A percentile compares a stretch with the other conserved stretches of the same genome.
Conservation (phyloP, 2,329 filamentous ascomycete genomes). For the Bipolaris sorokiniana region DNA sequence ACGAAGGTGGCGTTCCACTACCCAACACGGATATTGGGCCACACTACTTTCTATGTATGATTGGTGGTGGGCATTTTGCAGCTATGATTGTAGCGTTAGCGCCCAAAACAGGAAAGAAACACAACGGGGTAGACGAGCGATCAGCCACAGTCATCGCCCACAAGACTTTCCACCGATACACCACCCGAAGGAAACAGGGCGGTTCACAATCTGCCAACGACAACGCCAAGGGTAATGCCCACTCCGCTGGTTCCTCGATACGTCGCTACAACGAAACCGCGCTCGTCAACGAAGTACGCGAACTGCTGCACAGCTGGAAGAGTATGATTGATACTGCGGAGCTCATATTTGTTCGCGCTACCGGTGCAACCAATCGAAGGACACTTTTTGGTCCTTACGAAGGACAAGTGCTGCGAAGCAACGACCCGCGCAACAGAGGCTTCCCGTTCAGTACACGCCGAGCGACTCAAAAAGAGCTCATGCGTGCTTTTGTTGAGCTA, state of each 20-base stretch:
- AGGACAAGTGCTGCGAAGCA: constrained; percentile 77
- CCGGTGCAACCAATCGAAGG: constrained; percentile 81
- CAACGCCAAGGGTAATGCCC: constrained; percentile 88
- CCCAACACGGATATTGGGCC: constrained; percentile 70
- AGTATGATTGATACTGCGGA: constrained; percentile 81
- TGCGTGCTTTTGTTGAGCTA: constrained; percentile 92
- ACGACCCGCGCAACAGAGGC: constrained; percentile 79
- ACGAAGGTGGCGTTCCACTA: constrained; percentile 64
- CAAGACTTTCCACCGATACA: constrained; percentile 98
- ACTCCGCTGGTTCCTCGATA: constrained; percentile 88
- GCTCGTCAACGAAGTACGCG: constrained; percentile 84
- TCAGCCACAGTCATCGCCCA: constrained; percentile 89
- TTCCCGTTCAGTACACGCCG: constrained; percentile 94
- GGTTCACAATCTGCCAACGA: constrained; percentile 94
- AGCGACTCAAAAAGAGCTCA: constrained; percentile 91
- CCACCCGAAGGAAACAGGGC: constrained; percentile 93
- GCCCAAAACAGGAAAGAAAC: constrained; percentile 75
- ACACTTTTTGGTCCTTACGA: constrained; percentile 93
- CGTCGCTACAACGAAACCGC: constrained; percentile 94
- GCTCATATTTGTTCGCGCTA: constrained; percentile 86
- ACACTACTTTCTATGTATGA: constrained; percentile 97
- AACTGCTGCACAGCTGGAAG: constrained; percentile 84
- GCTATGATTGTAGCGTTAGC: constrained; percentile 92
- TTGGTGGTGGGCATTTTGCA: constrained; percentile 95
- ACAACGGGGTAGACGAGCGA: constrained; percentile 74